Base-by-base conservation (phyloP, 2,329 filamentous ascomycete species). In the Fonsecaea nubica region DNA sequence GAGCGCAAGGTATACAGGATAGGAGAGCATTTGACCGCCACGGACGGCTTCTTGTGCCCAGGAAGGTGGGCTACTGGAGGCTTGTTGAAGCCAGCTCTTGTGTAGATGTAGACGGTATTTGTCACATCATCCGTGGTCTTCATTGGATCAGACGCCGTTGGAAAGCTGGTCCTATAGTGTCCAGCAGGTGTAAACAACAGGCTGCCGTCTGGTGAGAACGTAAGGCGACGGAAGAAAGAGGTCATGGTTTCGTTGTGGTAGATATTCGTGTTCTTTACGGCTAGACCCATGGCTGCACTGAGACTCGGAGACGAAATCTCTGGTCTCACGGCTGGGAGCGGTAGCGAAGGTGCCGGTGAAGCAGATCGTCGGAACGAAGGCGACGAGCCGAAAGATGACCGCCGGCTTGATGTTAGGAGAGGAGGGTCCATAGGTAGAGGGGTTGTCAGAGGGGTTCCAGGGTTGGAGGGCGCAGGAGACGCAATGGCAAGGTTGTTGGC, bases 81-180 rank as follows among this genome's bases (percentile, higher is more conserved):
- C 77, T 96, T 97, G 80, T 97, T 98, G 75, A 99, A 92, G 30
- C 95, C 95, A 35, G 93, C 95, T 73, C 95, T 86, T 0, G 94
- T 97, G 78, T 99, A 99, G 62, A 99, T 95, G 79, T 99, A 99
- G 25, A 99, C 96, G 0, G 95, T 99, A 76, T 99, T 99, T 73
- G 91, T 93, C 59, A 97, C 86, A 72, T 99, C 94, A 72, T 95
- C 94, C 0, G 86, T 86, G 0, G 88, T 85, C 77, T 93, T 96
- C 1, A 84, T 76, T n/a, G 83, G 80, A 69, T 93, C 91, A 57
- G 86, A 86, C 25, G 89, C 82, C 56, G 88, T 87, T 25, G 83
- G 81, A 71, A 92, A 87, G 58, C 92, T 87, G 1, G 90, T 91
- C 76, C 97, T 96, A 79, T 95, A 98, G 76, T 98, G 95, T 7